Base-by-base conservation (phyloP, 108 stramenopile species). In the Poteriospumella lacustris region DNA sequence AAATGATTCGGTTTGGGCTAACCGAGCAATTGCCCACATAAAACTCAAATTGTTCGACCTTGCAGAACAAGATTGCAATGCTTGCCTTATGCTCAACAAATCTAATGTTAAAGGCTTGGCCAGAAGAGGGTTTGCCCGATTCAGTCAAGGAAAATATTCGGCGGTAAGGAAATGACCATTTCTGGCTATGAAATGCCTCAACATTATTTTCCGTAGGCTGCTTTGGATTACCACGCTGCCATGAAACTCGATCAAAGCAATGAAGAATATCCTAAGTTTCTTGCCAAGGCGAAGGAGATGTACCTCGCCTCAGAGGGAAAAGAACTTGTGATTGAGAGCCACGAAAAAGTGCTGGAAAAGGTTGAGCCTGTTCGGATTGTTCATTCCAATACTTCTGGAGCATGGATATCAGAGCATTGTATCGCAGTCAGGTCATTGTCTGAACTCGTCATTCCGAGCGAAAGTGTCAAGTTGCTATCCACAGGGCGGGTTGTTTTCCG, bases 21-120 rank as follows among this genome's bases (percentile, higher is more conserved):
- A 73, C 36, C 70, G 70, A 34, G 70, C 70, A 39, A 24, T 38
- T 15, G 70, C 24, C 36, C 33, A 56, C 70, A 73, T 73, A 33
- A 15, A 33, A 39, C 38, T 42, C 9, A 42, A 73, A 3, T 3
- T 52, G 70, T 56, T 42, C 42, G 70, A 73, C 12, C 31, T 15
- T 36, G 70, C 70, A 5, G 70, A 73, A 42, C 5, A 34, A 42
- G 70, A 73, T 73, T n/a, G 44, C 19, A 28, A 36, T 42, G 29
- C 33, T 3, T 44, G 31, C 15, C 36, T 73, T 26, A 3, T 52
- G 5, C 15, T 73, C 3, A 34, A 73, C 36, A n/a, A n/a, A 5
- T 5, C 40, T 19, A 33, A 73, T 56, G 42, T 5, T 5, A 73
- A 73, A 38, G 70, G 31, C 9, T 56, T 42, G 5, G 31, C 33